Evolutionary conservation across 495 filamentous ascomycete species (phyloP).

Genomic region (Hypoxylon perforatum): DNA sequence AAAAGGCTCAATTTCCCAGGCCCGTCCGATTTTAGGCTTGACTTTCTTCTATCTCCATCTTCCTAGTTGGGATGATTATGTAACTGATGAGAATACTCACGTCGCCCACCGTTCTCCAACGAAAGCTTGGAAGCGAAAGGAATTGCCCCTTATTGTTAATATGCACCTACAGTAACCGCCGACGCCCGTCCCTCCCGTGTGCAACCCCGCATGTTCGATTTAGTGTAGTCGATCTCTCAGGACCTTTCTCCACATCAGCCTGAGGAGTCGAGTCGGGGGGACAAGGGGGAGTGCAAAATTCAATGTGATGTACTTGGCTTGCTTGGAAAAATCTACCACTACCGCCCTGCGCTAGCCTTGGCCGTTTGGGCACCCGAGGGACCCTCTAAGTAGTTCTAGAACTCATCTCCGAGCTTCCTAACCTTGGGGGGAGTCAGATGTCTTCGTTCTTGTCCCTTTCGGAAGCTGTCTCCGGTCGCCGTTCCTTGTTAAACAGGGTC

Average conservation of each 20-base stretch:
- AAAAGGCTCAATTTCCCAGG: constrained; percentile 30
- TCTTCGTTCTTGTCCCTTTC: constrained; percentile 27
- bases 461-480: constrained; percentile 37
- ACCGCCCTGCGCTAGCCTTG: constrained; percentile 16
- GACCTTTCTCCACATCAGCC: constrained; percentile 34
- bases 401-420: constrained; percentile 32
- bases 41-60: constrained; percentile 22
- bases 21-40: constrained; percentile 37
- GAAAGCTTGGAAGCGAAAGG: constrained; percentile 22
- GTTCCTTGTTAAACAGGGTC: constrained; percentile 19
- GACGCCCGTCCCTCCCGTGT: constrained; percentile 22
- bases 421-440: constrained; percentile 12
- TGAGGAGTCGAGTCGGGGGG: constrained; percentile 8
- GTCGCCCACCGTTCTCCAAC: constrained; percentile 12
- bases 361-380: constrained; percentile 5
- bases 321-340: constrained; percentile 17
- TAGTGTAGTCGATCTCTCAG: constrained; percentile 23
- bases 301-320: constrained; percentile 20
- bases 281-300: too few relatives aligned
- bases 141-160: constrained; percentile 24
- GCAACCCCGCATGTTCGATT: constrained; percentile 37
- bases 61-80: constrained; percentile 28
- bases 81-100: constrained; percentile 19
- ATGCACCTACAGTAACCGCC: constrained; percentile 33
- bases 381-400: constrained; percentile 35